Evolutionary conservation across 495 filamentous ascomycete species (phyloP).

Genomic region (Penicillium desertorum): DNA sequence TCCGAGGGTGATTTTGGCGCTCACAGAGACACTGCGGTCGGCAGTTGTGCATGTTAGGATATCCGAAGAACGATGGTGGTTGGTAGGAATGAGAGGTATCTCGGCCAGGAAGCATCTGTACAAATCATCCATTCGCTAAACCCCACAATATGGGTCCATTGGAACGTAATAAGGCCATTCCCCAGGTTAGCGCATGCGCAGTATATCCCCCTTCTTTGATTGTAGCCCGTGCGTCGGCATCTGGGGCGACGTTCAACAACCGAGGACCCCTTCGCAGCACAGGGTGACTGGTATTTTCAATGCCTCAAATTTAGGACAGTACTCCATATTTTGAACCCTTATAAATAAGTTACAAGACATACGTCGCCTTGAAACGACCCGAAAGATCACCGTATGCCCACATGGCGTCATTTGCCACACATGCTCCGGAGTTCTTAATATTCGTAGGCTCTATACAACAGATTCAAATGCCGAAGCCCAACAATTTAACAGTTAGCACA

Average conservation of each 20-base stretch:
- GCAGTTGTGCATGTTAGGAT: not conserved
- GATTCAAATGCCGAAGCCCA: not conserved
- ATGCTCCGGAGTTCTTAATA: not conserved
- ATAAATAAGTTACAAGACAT: not conserved
- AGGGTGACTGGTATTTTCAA: not conserved
- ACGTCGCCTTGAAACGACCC: not conserved
- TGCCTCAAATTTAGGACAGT: not conserved
- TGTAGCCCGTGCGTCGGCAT: not conserved
- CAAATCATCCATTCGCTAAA: not conserved
- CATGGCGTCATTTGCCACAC: too few species aligned
- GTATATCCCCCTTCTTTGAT: not conserved
- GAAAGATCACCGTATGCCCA: too few species aligned
- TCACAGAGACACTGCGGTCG: not conserved
- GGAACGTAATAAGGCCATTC: not conserved
- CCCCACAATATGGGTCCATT: not conserved
- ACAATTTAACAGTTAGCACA: not conserved
- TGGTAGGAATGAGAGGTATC: not conserved
- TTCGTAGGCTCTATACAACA: not conserved
- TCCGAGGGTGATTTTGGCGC: not conserved
- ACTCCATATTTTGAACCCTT: too few species aligned
- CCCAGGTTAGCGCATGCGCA: not conserved
- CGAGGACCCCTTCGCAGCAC: not conserved
- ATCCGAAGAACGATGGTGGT: not conserved
- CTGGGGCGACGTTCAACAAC: not conserved
- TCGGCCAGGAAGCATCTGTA: not conserved